phyloP scores from a whole-genome alignment of 2,329 filamentous ascomycete genomes.

The Fusarium sarcochroum region DNA sequence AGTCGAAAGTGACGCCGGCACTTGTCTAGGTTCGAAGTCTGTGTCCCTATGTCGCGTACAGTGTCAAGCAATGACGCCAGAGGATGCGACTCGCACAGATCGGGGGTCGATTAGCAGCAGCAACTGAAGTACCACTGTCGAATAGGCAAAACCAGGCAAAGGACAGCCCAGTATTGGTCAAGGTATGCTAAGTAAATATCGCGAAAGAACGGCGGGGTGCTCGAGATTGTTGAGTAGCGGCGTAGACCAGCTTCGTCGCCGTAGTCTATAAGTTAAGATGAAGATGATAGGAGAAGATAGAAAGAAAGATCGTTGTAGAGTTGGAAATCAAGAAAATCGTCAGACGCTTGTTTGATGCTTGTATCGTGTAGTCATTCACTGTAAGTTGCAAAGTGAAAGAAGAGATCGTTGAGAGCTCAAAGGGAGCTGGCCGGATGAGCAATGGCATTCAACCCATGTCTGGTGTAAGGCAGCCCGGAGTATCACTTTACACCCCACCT shows the following conservation, averaged over 20 bases:
- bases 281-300: slow-evolving; percentile 26
- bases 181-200: slow-evolving; percentile 21
- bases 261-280: slow-evolving; percentile 36
- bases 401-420: slow-evolving; percentile 33
- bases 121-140: slow-evolving; percentile 19
- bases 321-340: slow-evolving; percentile 36
- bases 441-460: slow-evolving; percentile 26
- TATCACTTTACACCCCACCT: slow-evolving; percentile 1
- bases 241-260: slow-evolving; percentile 50
- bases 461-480: slow-evolving; percentile 32
- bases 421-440: slow-evolving; percentile 25
- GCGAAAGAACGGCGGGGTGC: slow-evolving; percentile 37
- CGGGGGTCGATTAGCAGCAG: slow-evolving; percentile 26
- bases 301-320: slow-evolving; percentile 38
- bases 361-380: slow-evolving; percentile 48
- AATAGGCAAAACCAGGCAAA: slow-evolving; percentile 3
- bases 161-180: slow-evolving; percentile 14
- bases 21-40: slow-evolving; percentile 38
- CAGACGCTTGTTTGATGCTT: slow-evolving; percentile 46
- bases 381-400: slow-evolving; percentile 41
- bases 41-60: slow-evolving; percentile 39
- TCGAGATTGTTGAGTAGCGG: slow-evolving; percentile 43
- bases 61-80: slow-evolving; percentile 32
- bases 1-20: slow-evolving; percentile 40
- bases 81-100: slow-evolving; percentile 28